Percentiles rank a stretch among this genome's conserved stretches.
These are phyloP conservation scores for Maudiozyma bulderi DNA, from an alignment of 805 yeast species.

Conservation along the genomic window DNA sequence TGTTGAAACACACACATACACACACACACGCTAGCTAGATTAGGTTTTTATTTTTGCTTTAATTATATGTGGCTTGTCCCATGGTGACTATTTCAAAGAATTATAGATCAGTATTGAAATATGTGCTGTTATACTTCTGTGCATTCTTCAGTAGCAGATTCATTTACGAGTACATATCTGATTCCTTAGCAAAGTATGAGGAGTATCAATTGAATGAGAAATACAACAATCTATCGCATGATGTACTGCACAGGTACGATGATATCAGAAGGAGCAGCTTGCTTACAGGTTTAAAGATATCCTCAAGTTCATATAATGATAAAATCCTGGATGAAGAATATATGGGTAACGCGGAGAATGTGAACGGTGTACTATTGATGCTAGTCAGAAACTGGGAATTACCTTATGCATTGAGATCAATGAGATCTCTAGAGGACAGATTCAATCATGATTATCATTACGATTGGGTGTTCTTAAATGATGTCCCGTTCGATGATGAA, in stretches of 20 bases:
- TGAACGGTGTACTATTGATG: conserved; percentile 80
- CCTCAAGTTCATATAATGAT: conserved; percentile 19
- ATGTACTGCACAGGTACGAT: conserved; percentile 13
- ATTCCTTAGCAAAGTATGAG: not conserved
- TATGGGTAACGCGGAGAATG: conserved; percentile 4
- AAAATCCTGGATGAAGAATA: not conserved
- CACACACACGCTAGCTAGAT: too few relatives aligned
- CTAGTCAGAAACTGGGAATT: conserved; percentile 76
- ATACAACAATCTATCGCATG: conserved; percentile 4
- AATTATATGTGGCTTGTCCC: not conserved
- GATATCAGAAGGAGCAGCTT: conserved; percentile 6
- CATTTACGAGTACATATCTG: not conserved
- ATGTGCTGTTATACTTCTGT: not conserved
- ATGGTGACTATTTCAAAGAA: not conserved
- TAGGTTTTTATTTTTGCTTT: not conserved
- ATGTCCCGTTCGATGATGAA: conserved; percentile 54
- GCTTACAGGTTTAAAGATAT: conserved; percentile 14
- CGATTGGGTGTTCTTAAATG: conserved; percentile 74
- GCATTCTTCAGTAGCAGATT: not conserved
- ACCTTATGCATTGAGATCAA: conserved; percentile 60
- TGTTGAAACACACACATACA: too few relatives aligned
- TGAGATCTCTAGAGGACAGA: conserved; percentile 69
- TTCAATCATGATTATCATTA: conserved; percentile 58
- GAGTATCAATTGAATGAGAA: not conserved
- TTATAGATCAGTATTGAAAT: not conserved